Conservation (phyloP, 1,284 basidiomycete genomes). For the Ceratobasidium sp. region DNA sequence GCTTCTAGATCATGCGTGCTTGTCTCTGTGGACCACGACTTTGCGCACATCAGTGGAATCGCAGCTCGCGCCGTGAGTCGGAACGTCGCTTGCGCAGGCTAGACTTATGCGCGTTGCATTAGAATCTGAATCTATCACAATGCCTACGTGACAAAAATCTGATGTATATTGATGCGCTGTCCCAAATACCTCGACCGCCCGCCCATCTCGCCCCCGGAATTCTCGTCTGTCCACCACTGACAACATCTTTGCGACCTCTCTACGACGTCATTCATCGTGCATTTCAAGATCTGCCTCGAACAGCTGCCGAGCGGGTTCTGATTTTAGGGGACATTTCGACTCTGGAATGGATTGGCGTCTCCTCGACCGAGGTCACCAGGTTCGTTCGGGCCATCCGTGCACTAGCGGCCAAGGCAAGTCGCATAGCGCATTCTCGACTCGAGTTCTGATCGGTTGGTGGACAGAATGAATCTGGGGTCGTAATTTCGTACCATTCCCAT, state of each 20-base stretch:
- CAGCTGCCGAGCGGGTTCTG: conserved; percentile 50
- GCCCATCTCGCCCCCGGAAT: conserved; percentile 29
- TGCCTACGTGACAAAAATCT: conserved; percentile 55
- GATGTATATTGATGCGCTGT: conserved; percentile 59
- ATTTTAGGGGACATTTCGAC: conserved; percentile 70
- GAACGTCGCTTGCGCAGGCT: neutral
- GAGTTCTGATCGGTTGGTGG: neutral
- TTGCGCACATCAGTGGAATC: conserved; percentile 66
- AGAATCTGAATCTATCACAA: conserved; percentile 63
- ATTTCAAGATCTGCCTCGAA: neutral
- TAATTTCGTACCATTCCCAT: conserved; percentile 68
- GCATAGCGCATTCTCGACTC: neutral
- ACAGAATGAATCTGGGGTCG: conserved; percentile 59
- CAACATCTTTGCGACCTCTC: conserved; percentile 14
- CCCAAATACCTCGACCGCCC: conserved; percentile 42
- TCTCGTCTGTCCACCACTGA: conserved; percentile 12
- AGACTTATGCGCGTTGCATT: neutral
- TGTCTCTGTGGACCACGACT: conserved; percentile 62
- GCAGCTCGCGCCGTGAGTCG: conserved; percentile 63
- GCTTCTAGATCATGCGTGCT: conserved; percentile 53
- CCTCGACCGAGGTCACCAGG: conserved; percentile 57
- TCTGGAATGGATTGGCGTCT: conserved; percentile 70
- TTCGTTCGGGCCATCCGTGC: conserved; percentile 65
- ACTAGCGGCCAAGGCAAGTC: conserved; percentile 61
- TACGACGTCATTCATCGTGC: conserved; percentile 26